Conservation (phyloP, 2,329 filamentous ascomycete species). For the Blumeria graminis region DNA sequence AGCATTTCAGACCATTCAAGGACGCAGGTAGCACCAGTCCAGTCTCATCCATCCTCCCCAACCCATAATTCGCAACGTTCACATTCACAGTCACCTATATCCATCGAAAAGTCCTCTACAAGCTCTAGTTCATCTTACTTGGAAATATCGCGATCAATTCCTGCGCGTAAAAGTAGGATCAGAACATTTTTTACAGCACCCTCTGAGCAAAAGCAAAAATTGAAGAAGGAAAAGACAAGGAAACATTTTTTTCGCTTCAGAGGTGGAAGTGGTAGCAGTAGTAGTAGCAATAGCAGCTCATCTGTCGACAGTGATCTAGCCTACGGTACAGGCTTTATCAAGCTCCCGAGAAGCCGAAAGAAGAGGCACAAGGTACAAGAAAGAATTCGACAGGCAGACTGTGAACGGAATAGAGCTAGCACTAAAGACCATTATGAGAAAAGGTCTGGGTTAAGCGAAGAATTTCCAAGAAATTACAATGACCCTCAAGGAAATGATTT, state of each 20-base stretch:
- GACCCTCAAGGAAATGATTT: too few relatives aligned
- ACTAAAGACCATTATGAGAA: neutral
- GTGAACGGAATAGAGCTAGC: neutral
- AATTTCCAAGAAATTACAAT: too few relatives aligned
- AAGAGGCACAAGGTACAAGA: conserved; percentile 8
- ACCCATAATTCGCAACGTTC: neutral
- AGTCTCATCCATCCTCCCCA: neutral
- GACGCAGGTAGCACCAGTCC: neutral
- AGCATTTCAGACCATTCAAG: neutral
- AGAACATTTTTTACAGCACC: conserved; percentile 37
- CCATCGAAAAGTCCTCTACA: conserved; percentile 5
- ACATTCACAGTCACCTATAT: neutral
- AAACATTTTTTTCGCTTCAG: conserved; percentile 27
- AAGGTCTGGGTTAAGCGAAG: too few relatives aligned
- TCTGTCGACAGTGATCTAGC: conserved; percentile 44
- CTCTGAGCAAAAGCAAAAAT: conserved; percentile 23
- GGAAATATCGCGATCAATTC: conserved; percentile 36
- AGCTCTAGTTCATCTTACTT: conserved; percentile 18
- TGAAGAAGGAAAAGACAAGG: conserved; percentile 23
- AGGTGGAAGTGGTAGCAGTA: conserved; percentile 32
- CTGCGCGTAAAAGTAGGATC: conserved; percentile 25
- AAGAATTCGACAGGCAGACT: conserved; percentile 10
- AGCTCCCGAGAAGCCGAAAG: conserved; percentile 9
- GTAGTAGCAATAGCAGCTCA: conserved; percentile 36
- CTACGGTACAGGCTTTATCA: conserved; percentile 33